Evolutionary conservation across 305 asterid species (phyloP).

Genomic region (Plantago rigida): DNA sequence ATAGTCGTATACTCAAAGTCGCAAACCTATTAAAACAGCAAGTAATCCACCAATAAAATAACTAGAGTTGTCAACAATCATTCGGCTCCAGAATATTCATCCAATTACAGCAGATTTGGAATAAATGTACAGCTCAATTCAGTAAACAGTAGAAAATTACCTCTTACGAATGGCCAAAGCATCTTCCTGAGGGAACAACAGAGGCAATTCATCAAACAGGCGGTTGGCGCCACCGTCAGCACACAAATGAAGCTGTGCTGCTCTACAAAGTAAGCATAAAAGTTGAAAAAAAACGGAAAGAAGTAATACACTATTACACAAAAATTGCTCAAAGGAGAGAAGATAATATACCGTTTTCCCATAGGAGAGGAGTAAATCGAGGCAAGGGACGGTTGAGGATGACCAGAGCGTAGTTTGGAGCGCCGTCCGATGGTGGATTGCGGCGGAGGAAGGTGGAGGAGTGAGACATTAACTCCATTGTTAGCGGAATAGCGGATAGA

Average conservation of each 20-base stretch:
- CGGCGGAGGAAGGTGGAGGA: constrained; percentile 70
- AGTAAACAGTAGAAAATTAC: constrained; percentile 24
- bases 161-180: constrained; percentile 51
- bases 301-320: too few relatives aligned
- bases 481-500: background rate
- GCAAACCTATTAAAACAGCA: too few relatives aligned
- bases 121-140: too few relatives aligned
- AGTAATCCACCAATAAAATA: too few relatives aligned
- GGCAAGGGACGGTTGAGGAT: constrained; percentile 71
- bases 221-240: constrained; percentile 96
- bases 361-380: constrained; percentile 68
- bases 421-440: constrained; percentile 28
- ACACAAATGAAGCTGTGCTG: constrained; percentile 71
- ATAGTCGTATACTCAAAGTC: too few relatives aligned
- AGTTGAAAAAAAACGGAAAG: too few relatives aligned
- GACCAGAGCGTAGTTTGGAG: constrained; percentile 53
- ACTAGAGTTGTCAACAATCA: too few relatives aligned
- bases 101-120: background rate
- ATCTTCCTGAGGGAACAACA: constrained; percentile 49
- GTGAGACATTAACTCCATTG: constrained; percentile 57
- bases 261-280: constrained; percentile 34
- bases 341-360: constrained; percentile 58
- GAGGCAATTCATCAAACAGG: constrained; percentile 74
- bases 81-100: background rate
- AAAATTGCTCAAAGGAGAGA: too few relatives aligned